Conservation (phyloP, 768 basidiomycete species). For the Suillus plorans region DNA sequence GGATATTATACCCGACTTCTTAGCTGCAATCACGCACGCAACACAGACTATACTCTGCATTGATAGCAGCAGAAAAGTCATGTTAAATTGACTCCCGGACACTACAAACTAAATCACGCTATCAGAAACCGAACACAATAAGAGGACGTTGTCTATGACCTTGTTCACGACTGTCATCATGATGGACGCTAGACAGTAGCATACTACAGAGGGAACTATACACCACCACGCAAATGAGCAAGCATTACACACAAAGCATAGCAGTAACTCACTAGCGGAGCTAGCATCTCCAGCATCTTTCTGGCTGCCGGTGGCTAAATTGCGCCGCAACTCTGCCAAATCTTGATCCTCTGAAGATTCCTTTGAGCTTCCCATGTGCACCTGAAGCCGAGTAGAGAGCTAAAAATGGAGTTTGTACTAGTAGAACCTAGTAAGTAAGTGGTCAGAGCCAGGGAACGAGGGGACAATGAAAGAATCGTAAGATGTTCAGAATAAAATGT, state of each 20-base stretch:
- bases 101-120: conserved; percentile 74
- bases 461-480: background rate
- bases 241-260: background rate
- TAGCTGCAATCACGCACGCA: conserved; percentile 68
- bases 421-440: no score
- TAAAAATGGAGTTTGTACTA: background rate
- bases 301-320: conserved; percentile 39
- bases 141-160: conserved; percentile 39
- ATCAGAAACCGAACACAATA: conserved; percentile 2
- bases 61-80: conserved; percentile 93
- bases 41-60: conserved; percentile 92
- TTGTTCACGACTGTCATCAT: conserved; percentile 98
- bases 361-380: conserved; percentile 11
- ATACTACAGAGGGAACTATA: conserved; percentile 76
- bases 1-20: conserved; percentile 74
- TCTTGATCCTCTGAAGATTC: conserved; percentile 37
- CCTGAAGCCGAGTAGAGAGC: background rate
- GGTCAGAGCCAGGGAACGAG: background rate
- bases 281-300: conserved; percentile 17
- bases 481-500: background rate
- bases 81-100: conserved; percentile 88
- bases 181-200: conserved; percentile 91
- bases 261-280: conserved; percentile 25
- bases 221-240: background rate
- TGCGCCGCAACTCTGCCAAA: conserved; percentile 55